Base-by-base conservation (phyloP, 2,329 filamentous ascomycete genomes). In the Fonsecaea monophora region DNA sequence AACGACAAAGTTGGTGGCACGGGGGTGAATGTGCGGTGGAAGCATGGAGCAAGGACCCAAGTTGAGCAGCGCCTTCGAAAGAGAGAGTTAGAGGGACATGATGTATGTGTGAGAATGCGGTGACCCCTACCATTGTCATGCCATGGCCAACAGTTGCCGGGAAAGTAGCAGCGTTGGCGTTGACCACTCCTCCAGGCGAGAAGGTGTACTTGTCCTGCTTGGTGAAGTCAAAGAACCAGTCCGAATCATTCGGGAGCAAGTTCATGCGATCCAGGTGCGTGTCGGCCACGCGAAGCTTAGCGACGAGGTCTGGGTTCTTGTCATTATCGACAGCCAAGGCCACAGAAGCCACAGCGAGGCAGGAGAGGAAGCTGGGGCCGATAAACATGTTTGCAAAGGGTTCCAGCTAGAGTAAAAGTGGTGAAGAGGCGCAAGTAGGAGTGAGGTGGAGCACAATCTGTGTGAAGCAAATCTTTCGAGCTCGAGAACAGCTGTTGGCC, bases 1-100 rank as follows among this genome's bases (percentile, higher is more conserved):
- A 5, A 84, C 78, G 12, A 85, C 83, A 42, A 80, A 78, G 68
- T 86, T 86, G 25, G 78, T 77, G 2, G 82, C 84, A 6, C 83
- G 77, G 6, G 64, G 67, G 68, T 86, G 84, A 30, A 80, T 76
- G 71, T 85, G 84, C 4, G 82, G 81, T 13, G 83, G 81, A 15
- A 85, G 76, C 79, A 85, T 84, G 15, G 80, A 79, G 71, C 83
- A 85, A 2, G 83, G 82, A 0, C 83, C 84, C 7, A 85, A 77
- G 67, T 78, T 81, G 48, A 83, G 72, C 53, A 82, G 75, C 6
- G 78, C 65, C 68, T 70, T 34, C 32, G 50, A 53, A 32, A 10
- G 10, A 45, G 32, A 35, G 62, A 61, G 59, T 54, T 8, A 18
- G 7, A 34, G 13, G 54, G n/a, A 21, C 15, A 15, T 32, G 32